Evolutionary conservation across 2,329 filamentous ascomycete genomes (phyloP).

Genomic region (Penicillium sp.): DNA sequence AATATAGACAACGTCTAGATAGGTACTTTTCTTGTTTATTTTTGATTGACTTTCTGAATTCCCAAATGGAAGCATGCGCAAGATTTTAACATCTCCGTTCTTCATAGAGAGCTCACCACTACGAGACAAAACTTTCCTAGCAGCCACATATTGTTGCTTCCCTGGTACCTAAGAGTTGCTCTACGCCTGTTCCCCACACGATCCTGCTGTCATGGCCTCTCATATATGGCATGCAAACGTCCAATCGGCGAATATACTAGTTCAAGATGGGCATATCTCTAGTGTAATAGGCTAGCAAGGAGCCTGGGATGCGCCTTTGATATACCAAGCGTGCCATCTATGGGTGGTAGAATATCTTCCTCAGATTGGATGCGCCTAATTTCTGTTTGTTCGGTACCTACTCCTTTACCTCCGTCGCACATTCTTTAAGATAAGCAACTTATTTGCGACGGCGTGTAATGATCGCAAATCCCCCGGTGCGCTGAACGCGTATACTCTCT

Average conservation of each 20-base stretch:
- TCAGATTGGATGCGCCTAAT: too few relatives aligned
- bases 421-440: too few relatives aligned
- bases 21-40: conserved; percentile 19
- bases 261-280: conserved; percentile 40
- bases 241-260: conserved; percentile 46
- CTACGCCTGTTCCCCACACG: conserved; percentile 36
- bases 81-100: conserved; percentile 39
- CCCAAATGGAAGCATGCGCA: conserved; percentile 36
- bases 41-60: conserved; percentile 4
- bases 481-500: too few relatives aligned
- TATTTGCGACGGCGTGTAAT: too few relatives aligned
- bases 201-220: conserved; percentile 29
- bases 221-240: conserved; percentile 49
- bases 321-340: conserved; percentile 29
- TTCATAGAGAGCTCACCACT: conserved; percentile 37
- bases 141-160: conserved; percentile 39
- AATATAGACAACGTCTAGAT: conserved; percentile 47
- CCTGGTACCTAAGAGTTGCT: conserved; percentile 38
- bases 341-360: conserved; percentile 30
- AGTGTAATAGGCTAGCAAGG: conserved; percentile 52
- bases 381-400: too few relatives aligned
- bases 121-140: conserved; percentile 34
- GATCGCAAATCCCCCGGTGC: too few relatives aligned
- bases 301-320: conserved; percentile 34
- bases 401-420: too few relatives aligned